Base-by-base conservation (phyloP, 1,284 basidiomycete species). In the Naganishia liquefaciens region DNA sequence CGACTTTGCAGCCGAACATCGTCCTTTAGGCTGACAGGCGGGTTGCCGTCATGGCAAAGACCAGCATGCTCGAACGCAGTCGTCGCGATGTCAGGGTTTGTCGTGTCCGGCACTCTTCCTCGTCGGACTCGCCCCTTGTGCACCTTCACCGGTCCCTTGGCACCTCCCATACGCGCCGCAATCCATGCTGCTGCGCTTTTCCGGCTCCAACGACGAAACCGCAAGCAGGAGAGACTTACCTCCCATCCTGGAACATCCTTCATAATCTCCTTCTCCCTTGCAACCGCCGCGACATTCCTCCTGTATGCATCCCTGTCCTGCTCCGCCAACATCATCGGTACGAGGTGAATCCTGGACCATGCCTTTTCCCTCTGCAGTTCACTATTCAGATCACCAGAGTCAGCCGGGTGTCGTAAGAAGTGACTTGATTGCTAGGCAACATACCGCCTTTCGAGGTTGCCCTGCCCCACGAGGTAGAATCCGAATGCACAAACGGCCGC, bases 321-420 rank as follows among this genome's bases (percentile, higher is more conserved):
- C 79, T 99, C 94, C 54, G 94, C 94, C 70, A 94, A 84, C 52
- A 96, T 84, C 67, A 98, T 78, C 19, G 95, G 95, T 47, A 95
- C 89, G 52, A 98, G 85, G 82, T 99, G 87, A 75, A 99, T 95
- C 70, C 95, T 86, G 68, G 93, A 92, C 95, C 95, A 98, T 50
- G 87, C 86, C 79, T 90, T 89, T 82, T 99, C 95, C 70, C 96
- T 86, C 77, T 89, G 83, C 60, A 99, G 84, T 82, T 99, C 95
- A 79, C 95, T 98, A 78, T 21, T n/a, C 19, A n/a, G 46, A 17
- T 40, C 30, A 13, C 37, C 39, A 30, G 28, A 27, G 47, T 44
- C 39, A 52, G 19, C 33, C 21, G 13, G n/a, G 1, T 63, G 30
- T n/a, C n/a, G n/a, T n/a, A n/a, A 65, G 57, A 33, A 39, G 51